Evolutionary conservation across 2,329 filamentous ascomycete species (phyloP), one percentile per base, ranked within the genome.

Genomic region (Blumeria graminis): DNA sequence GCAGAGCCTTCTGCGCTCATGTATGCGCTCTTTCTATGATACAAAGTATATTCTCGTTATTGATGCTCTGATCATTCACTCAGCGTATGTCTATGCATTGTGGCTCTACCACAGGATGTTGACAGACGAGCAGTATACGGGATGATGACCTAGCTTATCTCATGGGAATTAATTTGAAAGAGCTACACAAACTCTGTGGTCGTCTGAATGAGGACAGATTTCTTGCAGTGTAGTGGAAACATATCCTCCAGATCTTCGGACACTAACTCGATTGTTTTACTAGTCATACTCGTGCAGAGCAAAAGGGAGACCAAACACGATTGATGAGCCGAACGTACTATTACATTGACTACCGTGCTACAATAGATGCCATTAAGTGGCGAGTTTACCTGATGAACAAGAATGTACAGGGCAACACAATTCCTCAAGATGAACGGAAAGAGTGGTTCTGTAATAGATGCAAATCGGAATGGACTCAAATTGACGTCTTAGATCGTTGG

Each of bases 301-400:
- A 84, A 56, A 81, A 82, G 61, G 84, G 89, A 65, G 86, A 86
- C 55, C 85, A 88, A 58, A 82, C 84, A 57, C 82, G 88, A 55
- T 84, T 86, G 5, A 82, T 84, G 62, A 88, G 84, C 66, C 80
- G 86, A 64, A 94, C 90, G 60, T 98, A 94, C 75, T 98, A 94
- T 72, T 98, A 86, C 70, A 90, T 98, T 67, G 89, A 95, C 67
- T 93, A 93, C 65, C 86, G 92, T 58, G 84, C 86, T 57, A 87
- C 90, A 38, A 87, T 98, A 65, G 92, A 98, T 70, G 87, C 86
- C 53, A 93, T 94, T 70, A 98, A 98, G 69, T 98, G 85, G 77
- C 83, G 86, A 60, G 81, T 94, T 55, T 89, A 90, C 66, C 83
- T 82, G 57, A 80, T 96, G 62, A 88, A 89, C 62, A 89, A 90